Evolutionary conservation across 148 eudicot genomes (phyloP).

Genomic region (Drosera capensis): DNA sequence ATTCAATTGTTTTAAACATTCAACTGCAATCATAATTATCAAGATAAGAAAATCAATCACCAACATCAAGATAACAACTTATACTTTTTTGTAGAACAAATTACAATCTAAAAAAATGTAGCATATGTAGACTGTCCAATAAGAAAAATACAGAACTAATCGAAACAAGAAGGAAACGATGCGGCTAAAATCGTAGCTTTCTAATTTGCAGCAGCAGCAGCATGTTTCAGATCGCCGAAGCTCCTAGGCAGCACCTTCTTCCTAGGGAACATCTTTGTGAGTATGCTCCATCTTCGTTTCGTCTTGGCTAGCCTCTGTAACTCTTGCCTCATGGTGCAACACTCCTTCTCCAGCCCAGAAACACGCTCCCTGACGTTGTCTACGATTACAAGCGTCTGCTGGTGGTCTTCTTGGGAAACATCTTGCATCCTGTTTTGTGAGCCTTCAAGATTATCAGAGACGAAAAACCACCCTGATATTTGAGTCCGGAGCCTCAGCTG

Average conservation of each 20-base stretch:
- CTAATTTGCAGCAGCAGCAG: not conserved
- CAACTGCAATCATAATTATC: no score
- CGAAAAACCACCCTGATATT: slow-evolving; percentile 60
- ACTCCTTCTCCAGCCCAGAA: slow-evolving; percentile 52
- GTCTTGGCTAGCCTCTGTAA: slow-evolving; percentile 33
- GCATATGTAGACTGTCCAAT: not conserved
- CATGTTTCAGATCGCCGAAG: not conserved
- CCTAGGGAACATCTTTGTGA: slow-evolving; percentile 21
- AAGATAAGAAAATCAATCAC: no score
- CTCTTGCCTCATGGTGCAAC: slow-evolving; percentile 39
- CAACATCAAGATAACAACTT: no score
- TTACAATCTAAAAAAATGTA: no score
- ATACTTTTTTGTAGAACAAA: no score
- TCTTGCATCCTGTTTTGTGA: slow-evolving; percentile 26
- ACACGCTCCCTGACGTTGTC: slow-evolving; percentile 45
- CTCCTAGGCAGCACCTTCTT: slow-evolving; percentile 3
- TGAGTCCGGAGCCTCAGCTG: slow-evolving; percentile 57
- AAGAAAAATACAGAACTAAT: not conserved
- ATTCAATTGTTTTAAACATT: no score
- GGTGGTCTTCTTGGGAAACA: slow-evolving; percentile 12
- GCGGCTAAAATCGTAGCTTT: not conserved
- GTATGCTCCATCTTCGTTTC: slow-evolving; percentile 43
- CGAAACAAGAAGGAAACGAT: not conserved
- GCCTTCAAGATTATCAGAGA: slow-evolving; percentile 39
- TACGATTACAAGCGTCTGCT: slow-evolving; percentile 5